A percentile compares a stretch with the other conserved stretches of the same genome.
phyloP scores from a whole-genome alignment of 192 early-diverging fungal genomes.

The Coemansia sp. region DNA sequence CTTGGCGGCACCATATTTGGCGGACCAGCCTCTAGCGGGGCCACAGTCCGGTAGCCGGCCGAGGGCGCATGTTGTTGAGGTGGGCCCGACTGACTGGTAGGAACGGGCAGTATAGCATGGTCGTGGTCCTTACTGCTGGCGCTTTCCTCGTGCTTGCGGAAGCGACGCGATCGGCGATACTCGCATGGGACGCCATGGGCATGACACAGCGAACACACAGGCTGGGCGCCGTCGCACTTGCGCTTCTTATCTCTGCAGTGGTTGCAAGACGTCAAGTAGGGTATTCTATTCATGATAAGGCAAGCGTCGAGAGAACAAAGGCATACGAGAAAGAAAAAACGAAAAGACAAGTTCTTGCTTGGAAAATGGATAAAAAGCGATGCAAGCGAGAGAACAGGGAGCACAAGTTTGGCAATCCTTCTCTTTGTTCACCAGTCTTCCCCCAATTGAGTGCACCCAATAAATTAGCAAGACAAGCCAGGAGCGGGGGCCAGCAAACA shows the following conservation, averaged over 20 bases:
- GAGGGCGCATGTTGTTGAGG: neutral
- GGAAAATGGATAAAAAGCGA: neutral
- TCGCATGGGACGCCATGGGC: constrained; percentile 41
- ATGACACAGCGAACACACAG: constrained; percentile 36
- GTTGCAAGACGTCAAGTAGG: constrained; percentile 45
- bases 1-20: neutral
- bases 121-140: neutral
- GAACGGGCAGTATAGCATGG: constrained; percentile 2
- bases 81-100: neutral
- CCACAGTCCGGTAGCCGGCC: neutral
- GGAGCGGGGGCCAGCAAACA: too few species aligned
- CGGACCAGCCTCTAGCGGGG: neutral
- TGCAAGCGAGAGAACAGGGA: neutral
- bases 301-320: too few species aligned
- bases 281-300: constrained; percentile 41
- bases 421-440: too few species aligned
- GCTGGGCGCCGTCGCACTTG: constrained; percentile 48
- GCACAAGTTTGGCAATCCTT: too few species aligned
- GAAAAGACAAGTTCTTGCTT: neutral
- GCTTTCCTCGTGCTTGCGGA: constrained; percentile 23
- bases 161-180: constrained; percentile 38
- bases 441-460: too few species aligned
- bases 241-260: constrained; percentile 51
- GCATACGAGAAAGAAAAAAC: neutral
- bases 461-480: too few species aligned